Evolutionary conservation across 345 rosid genomes (phyloP).

Genomic region (Triadica sebifera): DNA sequence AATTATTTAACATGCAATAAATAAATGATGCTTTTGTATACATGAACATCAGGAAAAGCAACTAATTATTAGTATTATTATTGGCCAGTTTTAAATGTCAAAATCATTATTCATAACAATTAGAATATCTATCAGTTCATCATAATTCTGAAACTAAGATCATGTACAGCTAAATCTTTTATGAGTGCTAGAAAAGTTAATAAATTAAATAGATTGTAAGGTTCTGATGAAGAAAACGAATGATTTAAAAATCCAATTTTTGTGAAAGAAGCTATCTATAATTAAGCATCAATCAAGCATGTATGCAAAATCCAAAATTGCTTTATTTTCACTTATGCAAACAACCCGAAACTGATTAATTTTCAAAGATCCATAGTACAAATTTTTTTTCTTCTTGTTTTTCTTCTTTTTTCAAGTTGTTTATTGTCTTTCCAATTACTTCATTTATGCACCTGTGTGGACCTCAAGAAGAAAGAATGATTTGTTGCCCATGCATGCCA

Average conservation of each 20-base stretch:
- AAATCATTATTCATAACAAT: background rate
- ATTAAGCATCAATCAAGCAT: background rate
- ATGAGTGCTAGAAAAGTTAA: background rate
- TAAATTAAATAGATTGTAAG: background rate
- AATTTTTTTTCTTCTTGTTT: background rate
- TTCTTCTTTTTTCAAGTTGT: background rate
- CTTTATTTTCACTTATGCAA: constrained; percentile 9
- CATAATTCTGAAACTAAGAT: background rate
- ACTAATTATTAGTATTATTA: background rate
- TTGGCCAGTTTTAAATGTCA: background rate
- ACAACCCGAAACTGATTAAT: constrained; percentile 12
- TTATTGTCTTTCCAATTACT: background rate
- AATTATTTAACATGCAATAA: too few species aligned
- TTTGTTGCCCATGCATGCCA: constrained; percentile 27
- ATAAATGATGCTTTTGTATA: too few species aligned
- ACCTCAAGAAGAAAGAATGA: constrained; percentile 24
- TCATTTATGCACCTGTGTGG: constrained; percentile 19
- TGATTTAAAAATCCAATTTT: background rate
- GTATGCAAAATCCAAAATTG: constrained; percentile 11
- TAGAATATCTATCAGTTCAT: background rate
- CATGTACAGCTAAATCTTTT: background rate
- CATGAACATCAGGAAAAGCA: background rate
- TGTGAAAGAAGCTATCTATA: background rate
- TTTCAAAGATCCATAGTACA: background rate
- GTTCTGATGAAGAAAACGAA: background rate